Base-by-base conservation (phyloP, 257 asterid species). In the Mitragyna speciosa region DNA sequence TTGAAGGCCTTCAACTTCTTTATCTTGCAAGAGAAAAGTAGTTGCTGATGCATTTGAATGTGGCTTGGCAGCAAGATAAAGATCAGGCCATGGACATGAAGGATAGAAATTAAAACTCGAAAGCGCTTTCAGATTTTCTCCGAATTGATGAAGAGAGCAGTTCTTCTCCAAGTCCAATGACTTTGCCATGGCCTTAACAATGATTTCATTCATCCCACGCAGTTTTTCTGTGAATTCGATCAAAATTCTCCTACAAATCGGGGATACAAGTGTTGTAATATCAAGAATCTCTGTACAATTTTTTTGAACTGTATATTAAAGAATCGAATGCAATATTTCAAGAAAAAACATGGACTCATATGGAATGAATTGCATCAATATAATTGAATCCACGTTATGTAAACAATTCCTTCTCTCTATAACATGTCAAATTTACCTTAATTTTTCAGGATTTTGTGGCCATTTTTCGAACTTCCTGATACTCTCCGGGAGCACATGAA, bases 1-100 rank as follows among this genome's bases (percentile, higher is more conserved):
- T 77, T 92, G 97, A 83, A 92, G 96, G 30, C 95, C 96, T 78
- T 68, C 86, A 1, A 92, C 92, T 73, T 84, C 83, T 30, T 85
- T 78, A 76, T 91, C 96, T 80, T 90, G 97, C 76, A 93, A 78
- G 73, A 93, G 83, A 64, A 81, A 67, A 19, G 97, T 93, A 2
- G 87, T 1, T 30, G 78, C 90, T 0, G 92, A 74, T 33, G 89
- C 93, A 85, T 90, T 95, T 7, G 86, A 87, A 59, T 91, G 97
- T n/a, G 92, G 85, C 65, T 88, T 91, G 64, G 85, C 78, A 20
- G 90, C 97, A 28, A 85, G 84, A 75, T 87, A 86, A 31, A 75
- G 84, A 36, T 84, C 90, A 10, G 96, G 91, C 78, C 83, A 90
- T 16, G 90, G 82, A 78, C 92, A 91, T 6, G 92, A 93, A 36